Base-by-base conservation (phyloP, 805 yeast genomes). In the Yarrowia bubula region DNA sequence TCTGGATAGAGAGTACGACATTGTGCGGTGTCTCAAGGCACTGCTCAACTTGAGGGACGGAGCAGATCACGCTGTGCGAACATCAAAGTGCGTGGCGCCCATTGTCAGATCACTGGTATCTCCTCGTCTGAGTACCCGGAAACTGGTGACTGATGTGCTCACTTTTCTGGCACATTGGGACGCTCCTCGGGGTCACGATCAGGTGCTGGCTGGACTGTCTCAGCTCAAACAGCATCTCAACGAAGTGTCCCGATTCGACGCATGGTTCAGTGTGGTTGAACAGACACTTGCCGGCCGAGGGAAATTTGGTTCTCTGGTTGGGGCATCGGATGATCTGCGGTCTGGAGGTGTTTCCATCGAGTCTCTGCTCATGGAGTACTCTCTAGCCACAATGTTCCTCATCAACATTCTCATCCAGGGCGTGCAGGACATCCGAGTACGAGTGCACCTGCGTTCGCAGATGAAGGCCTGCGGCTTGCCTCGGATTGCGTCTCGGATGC, bases 261-360 rank as follows among this genome's bases (percentile, higher is more conserved):
- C 87, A 41, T 91, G 97, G 97, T 72, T 90, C 50, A 76, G 78
- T 57, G 77, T 85, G 11, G 86, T 90, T 3, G 87, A 82, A 60
- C 83, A 82, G 57, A 87, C 92, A 0, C 71, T 91, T 48, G 90
- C 86, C 65, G 97, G 97, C 2, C 82, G 92, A 70, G 98, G 98
- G 8, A 88, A 86, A 70, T 81, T 89, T 82, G 97, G 97, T 10
- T 90, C 97, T 0, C 75, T 88, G 71, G 98, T 93, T 8, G 98
- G 98, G 1, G 96, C 97, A 0, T 87, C 90, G 66, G 95, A 88
- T 9, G 98, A 93, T 69, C 81, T 85, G 64, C 86, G 85, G 66
- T 74, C 81, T 7, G 77, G 80, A 1, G 84, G 85, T 0, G 70
- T 74, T 10, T 76, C 76, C 28, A 81, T 85, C 31, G 93, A 89